These are phyloP conservation scores for Kuraishia cidri DNA, from an alignment of 805 yeast species.

Conservation along the genomic window DNA sequence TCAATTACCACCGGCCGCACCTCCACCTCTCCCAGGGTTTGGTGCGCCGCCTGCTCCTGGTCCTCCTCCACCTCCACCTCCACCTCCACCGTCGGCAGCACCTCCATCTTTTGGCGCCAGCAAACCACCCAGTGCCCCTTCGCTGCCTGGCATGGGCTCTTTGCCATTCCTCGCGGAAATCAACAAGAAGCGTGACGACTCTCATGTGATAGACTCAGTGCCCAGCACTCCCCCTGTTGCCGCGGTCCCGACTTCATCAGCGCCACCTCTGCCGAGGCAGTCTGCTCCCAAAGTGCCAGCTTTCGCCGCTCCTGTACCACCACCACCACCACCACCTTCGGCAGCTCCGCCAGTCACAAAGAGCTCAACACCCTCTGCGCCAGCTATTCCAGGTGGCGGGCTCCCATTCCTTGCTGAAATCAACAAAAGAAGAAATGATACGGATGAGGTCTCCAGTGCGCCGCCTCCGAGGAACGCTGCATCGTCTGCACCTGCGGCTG, in stretches of 20 bases:
- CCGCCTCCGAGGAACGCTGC: too few relatives aligned
- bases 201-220: slow-evolving; percentile 16
- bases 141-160: slow-evolving; percentile 18
- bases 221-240: slow-evolving; percentile 5
- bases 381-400: slow-evolving; percentile 21
- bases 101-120: too few relatives aligned
- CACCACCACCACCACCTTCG: slow-evolving; percentile 11
- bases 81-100: slow-evolving; percentile 11
- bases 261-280: slow-evolving; percentile 10
- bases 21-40: slow-evolving; percentile 8
- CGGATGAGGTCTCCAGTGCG: slow-evolving; percentile 40
- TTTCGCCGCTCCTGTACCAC: slow-evolving; percentile 11
- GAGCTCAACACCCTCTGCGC: not conserved
- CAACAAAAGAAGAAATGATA: slow-evolving; percentile 43
- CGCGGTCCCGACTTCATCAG: slow-evolving; percentile 9
- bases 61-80: slow-evolving; percentile 6
- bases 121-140: slow-evolving; percentile 2
- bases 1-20: slow-evolving; percentile 7
- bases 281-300: slow-evolving; percentile 13
- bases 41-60: slow-evolving; percentile 16
- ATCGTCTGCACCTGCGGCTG: slow-evolving; percentile 10
- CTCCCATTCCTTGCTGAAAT: slow-evolving; percentile 54
- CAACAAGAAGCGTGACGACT: slow-evolving; percentile 38
- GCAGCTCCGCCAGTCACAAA: slow-evolving; percentile 5
- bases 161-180: slow-evolving; percentile 43